Conservation (phyloP, 768 basidiomycete species). For the Calocera viscosa region DNA sequence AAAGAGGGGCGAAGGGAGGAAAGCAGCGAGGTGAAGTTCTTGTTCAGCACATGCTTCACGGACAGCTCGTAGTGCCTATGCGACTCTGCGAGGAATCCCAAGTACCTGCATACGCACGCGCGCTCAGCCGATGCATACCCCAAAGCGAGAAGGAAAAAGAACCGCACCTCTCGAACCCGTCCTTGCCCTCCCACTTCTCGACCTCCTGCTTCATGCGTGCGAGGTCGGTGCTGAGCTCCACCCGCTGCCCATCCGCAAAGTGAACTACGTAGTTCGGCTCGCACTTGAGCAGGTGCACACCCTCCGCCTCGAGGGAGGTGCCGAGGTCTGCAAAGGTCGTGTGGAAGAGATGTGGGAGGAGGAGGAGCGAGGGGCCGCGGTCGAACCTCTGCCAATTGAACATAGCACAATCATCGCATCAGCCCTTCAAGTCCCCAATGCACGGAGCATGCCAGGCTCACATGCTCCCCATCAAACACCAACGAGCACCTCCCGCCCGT, state of each 20-base stretch:
- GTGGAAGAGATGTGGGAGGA: constrained; percentile 30
- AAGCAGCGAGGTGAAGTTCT: constrained; percentile 27
- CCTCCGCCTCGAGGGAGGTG: constrained; percentile 25
- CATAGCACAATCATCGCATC: too few relatives aligned
- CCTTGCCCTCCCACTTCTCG: constrained; percentile 30
- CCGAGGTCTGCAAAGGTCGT: constrained; percentile 31
- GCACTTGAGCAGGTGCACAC: constrained; percentile 31
- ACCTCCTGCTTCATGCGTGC: constrained; percentile 28
- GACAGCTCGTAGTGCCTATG: constrained; percentile 30
- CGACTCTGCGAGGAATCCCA: constrained; percentile 24
- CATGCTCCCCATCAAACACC: constrained; percentile 23
- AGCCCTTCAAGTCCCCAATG: too few relatives aligned
- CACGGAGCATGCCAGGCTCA: neutral
- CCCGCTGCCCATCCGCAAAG: constrained; percentile 31
- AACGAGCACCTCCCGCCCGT: constrained; percentile 33
- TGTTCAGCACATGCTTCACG: constrained; percentile 28
- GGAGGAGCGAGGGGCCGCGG: constrained; percentile 28
- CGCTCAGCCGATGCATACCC: neutral
- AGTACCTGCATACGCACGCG: constrained; percentile 13
- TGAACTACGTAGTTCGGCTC: constrained; percentile 33
- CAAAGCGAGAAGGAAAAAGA: neutral
- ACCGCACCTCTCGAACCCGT: constrained; percentile 26
- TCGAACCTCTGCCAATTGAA: constrained; percentile 33
- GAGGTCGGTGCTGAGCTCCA: constrained; percentile 28
- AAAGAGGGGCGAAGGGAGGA: constrained; percentile 28